Base-by-base conservation (phyloP, 495 filamentous ascomycete genomes). In the Xylaria nigripes region DNA sequence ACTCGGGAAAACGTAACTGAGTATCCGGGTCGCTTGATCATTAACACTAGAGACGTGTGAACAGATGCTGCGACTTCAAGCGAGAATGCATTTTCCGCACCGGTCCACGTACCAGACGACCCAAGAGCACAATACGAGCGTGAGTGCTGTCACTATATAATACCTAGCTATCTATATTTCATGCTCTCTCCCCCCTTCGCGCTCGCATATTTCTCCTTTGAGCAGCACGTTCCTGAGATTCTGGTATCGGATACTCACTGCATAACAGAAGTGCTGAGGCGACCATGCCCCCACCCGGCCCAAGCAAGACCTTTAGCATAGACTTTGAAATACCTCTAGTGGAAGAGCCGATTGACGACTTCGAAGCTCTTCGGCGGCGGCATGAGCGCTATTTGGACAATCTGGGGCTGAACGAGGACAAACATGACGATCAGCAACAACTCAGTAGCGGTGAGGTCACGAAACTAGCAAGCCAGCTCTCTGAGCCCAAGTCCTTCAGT, bases 231-330 rank as follows among this genome's bases (percentile, higher is more conserved):
- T 18, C 15, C 36, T 40, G 5, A 3, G n/a, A 40, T 2, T 18
- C 36, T 18, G 15, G 6, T 7, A 34, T 10, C 36, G 36, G 12
- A 40, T 19, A 48, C 52, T 32, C 34, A 29, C 27, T 12, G 0
- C 13, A 45, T 1, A 8, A 49, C 23, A 66, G 58, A 18, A 57
- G 63, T 32, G 44, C 49, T 8, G 46, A 60, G 42, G 32, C 46
- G 12, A 38, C 45, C 16, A 12, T 30, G 13, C 64, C 68, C 9
- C 66, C 68, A 2, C 60, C 70, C n/a, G 69, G 68, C 5, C 73
- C 73, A 6, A 72, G 70, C 56, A 71, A 71, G 57, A 77, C 72
- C 30, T 77, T 77, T 55, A 76, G 71, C 44, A 77, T 77, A 60
- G 72, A 77, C 67, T 73, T 77, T 50, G 59, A 69, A 34, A 69